phyloP scores from a whole-genome alignment of 768 basidiomycete genomes.

The Kondoa subrosea region DNA sequence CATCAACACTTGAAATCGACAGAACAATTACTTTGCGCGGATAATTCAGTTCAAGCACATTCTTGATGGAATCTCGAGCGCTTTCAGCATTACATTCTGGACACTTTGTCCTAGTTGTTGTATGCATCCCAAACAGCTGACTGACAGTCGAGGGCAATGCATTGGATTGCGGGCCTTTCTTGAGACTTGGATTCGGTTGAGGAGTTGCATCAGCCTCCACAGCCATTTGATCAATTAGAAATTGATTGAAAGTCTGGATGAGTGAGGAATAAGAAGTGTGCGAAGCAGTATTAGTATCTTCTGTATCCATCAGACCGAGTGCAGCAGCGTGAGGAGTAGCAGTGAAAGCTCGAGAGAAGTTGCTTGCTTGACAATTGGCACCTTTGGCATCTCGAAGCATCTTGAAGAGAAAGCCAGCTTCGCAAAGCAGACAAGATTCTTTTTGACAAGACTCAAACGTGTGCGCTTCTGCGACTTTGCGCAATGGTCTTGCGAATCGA shows the following conservation, averaged over 20 bases:
- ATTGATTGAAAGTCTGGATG: slow-evolving; percentile 90
- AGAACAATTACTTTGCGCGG: slow-evolving; percentile 51
- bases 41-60: slow-evolving; percentile 71
- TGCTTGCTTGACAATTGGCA: slow-evolving; percentile 86
- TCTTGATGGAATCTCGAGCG: slow-evolving; percentile 61
- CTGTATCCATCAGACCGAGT: slow-evolving; percentile 73
- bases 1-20: not conserved
- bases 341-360: slow-evolving; percentile 87
- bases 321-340: slow-evolving; percentile 66
- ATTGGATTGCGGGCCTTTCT: slow-evolving; percentile 24
- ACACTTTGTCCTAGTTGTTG: slow-evolving; percentile 59
- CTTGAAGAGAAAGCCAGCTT: slow-evolving; percentile 78
- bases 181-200: slow-evolving; percentile 35
- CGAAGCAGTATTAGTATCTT: slow-evolving; percentile 47
- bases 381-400: slow-evolving; percentile 94
- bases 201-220: slow-evolving; percentile 40
- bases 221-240: slow-evolving; percentile 67
- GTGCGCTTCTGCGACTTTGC: slow-evolving; percentile 72
- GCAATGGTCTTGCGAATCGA: slow-evolving; percentile 62
- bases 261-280: slow-evolving; percentile 48
- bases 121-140: slow-evolving; percentile 66
- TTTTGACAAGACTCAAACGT: slow-evolving; percentile 70
- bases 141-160: slow-evolving; percentile 53
- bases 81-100: slow-evolving; percentile 51
- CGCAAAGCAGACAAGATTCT: slow-evolving; percentile 87